Evolutionary conservation across 495 filamentous ascomycete species (phyloP), one percentile per base, ranked within the genome.

Genomic region (Ascobolus immersus): DNA sequence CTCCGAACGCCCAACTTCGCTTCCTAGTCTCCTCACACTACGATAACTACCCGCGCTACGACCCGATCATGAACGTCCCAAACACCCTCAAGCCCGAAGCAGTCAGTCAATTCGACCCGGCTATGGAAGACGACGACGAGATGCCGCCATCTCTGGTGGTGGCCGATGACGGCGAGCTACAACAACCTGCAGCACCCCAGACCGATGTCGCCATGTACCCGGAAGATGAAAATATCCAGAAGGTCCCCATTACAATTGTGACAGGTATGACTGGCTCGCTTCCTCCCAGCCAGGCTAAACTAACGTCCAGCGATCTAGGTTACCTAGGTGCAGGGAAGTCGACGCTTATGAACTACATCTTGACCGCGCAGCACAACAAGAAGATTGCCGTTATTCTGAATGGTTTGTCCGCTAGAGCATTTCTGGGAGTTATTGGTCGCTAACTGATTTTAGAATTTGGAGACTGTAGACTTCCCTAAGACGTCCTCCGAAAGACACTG

Each of bases 381-480:
- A 86, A 73, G 50, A 80, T 96, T 50, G 86, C 86, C 7, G 86
- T 96, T 17, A 96, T 96, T 37, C 67, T 94, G 56, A 96, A 96
- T 52, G 84, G 79, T 67, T 49, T 34, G 14, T 34, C 24, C 14
- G n/a, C 11, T 11, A n/a, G 6, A 14, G 8, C 4, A 15, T 18
- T 25, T 19, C n/a, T 24, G 13, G 29, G 4, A 12, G 14, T 34
- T 39, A 39, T 38, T 34, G 37, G 35, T 34, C 5, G 32, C 41
- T 47, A 42, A 54, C 18, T 13, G 6, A 18, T 33, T n/a, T 13
- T 41, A 89, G 79, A 94, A 53, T 94, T 94, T 49, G 84, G 84
- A 29, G 77, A 94, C 48, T 90, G 80, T 90, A 58, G 58, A 72
- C 41, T 11, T 20, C 12, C 13, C 11, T 9, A 27, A n/a, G 25